Base-by-base conservation (phyloP, 345 rosid species). In the Turritis glabra region DNA sequence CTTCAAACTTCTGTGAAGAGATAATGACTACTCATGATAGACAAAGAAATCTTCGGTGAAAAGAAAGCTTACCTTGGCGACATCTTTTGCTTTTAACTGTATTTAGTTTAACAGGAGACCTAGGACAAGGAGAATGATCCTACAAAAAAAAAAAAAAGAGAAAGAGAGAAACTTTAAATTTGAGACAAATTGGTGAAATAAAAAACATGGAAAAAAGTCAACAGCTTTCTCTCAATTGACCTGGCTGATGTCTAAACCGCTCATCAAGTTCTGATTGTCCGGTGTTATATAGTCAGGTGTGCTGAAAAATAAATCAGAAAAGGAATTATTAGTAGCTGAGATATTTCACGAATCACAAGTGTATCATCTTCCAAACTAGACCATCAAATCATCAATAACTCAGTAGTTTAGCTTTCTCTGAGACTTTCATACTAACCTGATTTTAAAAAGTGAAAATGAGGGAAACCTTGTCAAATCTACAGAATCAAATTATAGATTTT, bases 281-380 rank as follows among this genome's bases (percentile, higher is more conserved):
- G 99, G 97, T 1, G 98, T 92, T 64, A 92, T 87, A 67, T 96
- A 96, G 73, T 92, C 99, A 6, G 99, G 99, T 66, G 99, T 92
- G 78, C 98, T 96, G 90, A 0, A 81, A 74, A 19, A 51, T 32
- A 35, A 60, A n/a, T 55, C 64, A 7, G 17, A 70, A 11, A 41
- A 15, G 5, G 17, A 40, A 29, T 21, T 18, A 23, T 44, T 38
- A 55, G 51, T 52, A 75, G 47, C 46, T 50, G 33, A 48, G 25
- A 62, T 1, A 22, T 18, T 43, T 56, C 3, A 51, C 53, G 14
- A 59, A 27, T 17, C 33, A 52, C 22, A 26, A 3, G 37, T n/a
- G 37, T 40, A 46, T 8, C 14, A 56, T 27, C 65, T 21, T 3
- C 23, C 7, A 41, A 41, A 41, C 8, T 7, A 38, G 7, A 41